Percentiles rank a stretch among this genome's conserved stretches.
Evolutionary conservation across 345 rosid species (phyloP).

Genomic region (Dimocarpus longan): DNA sequence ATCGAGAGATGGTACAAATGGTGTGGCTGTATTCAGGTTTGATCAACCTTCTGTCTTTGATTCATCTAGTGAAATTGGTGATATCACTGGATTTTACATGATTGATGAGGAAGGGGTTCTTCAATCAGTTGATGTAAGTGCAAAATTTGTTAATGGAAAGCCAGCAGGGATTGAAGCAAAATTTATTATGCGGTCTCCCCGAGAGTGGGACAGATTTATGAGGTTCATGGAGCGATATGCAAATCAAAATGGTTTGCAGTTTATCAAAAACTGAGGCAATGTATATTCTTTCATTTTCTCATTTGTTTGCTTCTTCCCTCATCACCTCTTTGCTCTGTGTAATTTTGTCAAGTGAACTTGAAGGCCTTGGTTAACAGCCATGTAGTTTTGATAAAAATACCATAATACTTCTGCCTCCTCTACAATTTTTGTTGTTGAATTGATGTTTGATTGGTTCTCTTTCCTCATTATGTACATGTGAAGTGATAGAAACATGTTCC

Average conservation of each 20-base stretch:
- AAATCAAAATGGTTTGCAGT: slow-evolving; percentile 78
- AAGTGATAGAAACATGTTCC: slow-evolving; percentile 9
- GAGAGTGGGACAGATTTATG: slow-evolving; percentile 97
- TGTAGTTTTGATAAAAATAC: slow-evolving; percentile 11
- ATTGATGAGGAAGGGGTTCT: slow-evolving; percentile 94
- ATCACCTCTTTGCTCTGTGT: slow-evolving; percentile 10
- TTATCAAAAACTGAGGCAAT: slow-evolving; percentile 70
- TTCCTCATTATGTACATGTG: slow-evolving; percentile 15
- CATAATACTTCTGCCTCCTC: slow-evolving; percentile 8
- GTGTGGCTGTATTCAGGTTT: slow-evolving; percentile 76
- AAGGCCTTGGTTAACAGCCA: slow-evolving; percentile 4
- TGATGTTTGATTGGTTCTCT: slow-evolving; percentile 9
- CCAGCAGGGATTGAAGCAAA: slow-evolving; percentile 87
- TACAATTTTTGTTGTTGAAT: slow-evolving; percentile 29
- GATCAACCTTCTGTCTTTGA: slow-evolving; percentile 92
- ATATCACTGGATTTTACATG: slow-evolving; percentile 94
- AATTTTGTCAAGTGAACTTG: neutral
- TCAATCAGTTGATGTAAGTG: slow-evolving; percentile 90
- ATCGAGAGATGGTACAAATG: slow-evolving; percentile 85
- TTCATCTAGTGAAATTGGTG: slow-evolving; percentile 82
- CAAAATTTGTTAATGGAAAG: slow-evolving; percentile 88
- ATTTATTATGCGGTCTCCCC: slow-evolving; percentile 75
- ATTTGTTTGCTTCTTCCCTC: slow-evolving; percentile 8
- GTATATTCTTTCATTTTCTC: slow-evolving; percentile 24
- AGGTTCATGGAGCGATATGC: slow-evolving; percentile 97